phyloP scores from a whole-genome alignment of 768 basidiomycete species.

The Trametes cingulata region DNA sequence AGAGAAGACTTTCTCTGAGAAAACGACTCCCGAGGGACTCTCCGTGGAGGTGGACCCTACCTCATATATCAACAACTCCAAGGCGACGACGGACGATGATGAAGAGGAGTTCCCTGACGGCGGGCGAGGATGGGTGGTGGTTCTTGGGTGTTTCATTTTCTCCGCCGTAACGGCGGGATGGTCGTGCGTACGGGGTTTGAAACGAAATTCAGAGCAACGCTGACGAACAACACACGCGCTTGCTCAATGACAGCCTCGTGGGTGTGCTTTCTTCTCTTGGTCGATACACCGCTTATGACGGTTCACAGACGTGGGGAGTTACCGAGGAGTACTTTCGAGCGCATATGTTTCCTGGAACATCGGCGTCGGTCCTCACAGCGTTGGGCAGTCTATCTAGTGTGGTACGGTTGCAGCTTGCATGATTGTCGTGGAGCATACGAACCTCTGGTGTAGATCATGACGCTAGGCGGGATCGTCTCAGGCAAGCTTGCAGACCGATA shows the following conservation, averaged over 20 bases:
- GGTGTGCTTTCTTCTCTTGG: not conserved
- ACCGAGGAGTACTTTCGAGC: conserved; percentile 35
- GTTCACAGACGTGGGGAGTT: conserved; percentile 34
- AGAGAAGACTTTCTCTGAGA: not conserved
- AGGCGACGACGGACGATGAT: not conserved
- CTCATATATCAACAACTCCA: not conserved
- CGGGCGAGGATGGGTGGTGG: conserved; percentile 34
- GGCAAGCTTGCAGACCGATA: conserved; percentile 36
- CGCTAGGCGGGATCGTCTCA: conserved; percentile 29
- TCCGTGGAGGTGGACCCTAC: not conserved
- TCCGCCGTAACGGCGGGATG: conserved; percentile 27
- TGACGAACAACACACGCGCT: not conserved
- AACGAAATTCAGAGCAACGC: too few species aligned
- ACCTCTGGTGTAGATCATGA: conserved; percentile 27
- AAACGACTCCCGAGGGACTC: not conserved
- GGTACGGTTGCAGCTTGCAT: conserved; percentile 13
- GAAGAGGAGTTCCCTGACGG: conserved; percentile 29
- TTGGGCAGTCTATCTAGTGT: conserved; percentile 30
- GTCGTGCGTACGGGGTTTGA: conserved; percentile 31
- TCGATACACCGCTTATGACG: conserved; percentile 17
- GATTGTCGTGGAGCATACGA: not conserved
- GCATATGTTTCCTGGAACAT: conserved; percentile 25
- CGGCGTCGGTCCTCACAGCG: conserved; percentile 22
- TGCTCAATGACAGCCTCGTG: too few species aligned
- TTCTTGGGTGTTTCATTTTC: conserved; percentile 35